Percentiles rank a stretch among this genome's conserved stretches.
These are phyloP conservation scores for Fusarium sp. DNA, from an alignment of 2,329 filamentous ascomycete species.

Conservation along the genomic window DNA sequence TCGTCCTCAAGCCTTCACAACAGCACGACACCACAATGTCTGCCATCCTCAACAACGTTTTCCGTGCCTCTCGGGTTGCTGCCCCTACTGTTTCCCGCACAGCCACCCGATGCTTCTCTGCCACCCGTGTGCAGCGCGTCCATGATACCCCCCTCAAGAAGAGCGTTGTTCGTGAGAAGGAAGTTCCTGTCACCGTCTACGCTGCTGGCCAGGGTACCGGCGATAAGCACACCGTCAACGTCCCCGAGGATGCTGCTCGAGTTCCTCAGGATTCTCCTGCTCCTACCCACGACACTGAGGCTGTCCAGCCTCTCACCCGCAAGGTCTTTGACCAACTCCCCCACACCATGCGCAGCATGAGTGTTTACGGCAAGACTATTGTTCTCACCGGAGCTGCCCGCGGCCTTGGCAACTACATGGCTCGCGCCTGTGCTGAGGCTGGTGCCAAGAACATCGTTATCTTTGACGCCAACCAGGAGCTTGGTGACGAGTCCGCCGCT, in stretches of 20 bases:
- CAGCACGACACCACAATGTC: slow-evolving; percentile 53
- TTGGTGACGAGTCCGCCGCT: slow-evolving; percentile 78
- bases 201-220: slow-evolving; percentile 59
- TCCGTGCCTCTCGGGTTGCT: slow-evolving; percentile 55
- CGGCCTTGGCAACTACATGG: slow-evolving; percentile 85
- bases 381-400: slow-evolving; percentile 83
- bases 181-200: slow-evolving; percentile 71
- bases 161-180: slow-evolving; percentile 70
- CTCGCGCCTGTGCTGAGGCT: slow-evolving; percentile 81
- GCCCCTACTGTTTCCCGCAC: slow-evolving; percentile 47
- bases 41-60: slow-evolving; percentile 54
- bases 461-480: slow-evolving; percentile 82
- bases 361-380: slow-evolving; percentile 78
- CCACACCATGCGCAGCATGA: slow-evolving; percentile 78
- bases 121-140: slow-evolving; percentile 52
- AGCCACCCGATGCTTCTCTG: slow-evolving; percentile 54
- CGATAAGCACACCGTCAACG: slow-evolving; percentile 71
- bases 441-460: slow-evolving; percentile 82
- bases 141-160: slow-evolving; percentile 62
- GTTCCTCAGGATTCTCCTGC: slow-evolving; percentile 60
- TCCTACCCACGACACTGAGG: slow-evolving; percentile 61
- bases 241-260: slow-evolving; percentile 60
- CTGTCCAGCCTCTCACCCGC: slow-evolving; percentile 67
- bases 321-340: slow-evolving; percentile 71
- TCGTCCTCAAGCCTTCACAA: slow-evolving; percentile 18